Percentiles rank a stretch among this genome's conserved stretches.
These are phyloP conservation scores for Zygosaccharomyces gambellarensis DNA, from an alignment of 805 yeast genomes.

Conservation along the genomic window DNA sequence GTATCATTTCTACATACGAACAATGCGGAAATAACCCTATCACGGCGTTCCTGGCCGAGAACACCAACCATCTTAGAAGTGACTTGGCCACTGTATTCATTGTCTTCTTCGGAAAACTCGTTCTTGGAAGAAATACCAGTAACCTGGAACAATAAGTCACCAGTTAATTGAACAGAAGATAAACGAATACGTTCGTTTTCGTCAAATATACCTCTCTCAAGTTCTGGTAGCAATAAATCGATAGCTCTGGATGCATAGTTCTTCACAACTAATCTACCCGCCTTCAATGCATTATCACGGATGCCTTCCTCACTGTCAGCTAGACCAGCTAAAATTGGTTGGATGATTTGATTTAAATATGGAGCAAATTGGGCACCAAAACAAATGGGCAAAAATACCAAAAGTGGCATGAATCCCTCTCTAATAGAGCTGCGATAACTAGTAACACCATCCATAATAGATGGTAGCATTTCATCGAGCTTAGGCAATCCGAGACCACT, in stretches of 20 bases:
- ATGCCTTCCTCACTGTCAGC: slow-evolving; percentile 87
- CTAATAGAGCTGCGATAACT: slow-evolving; percentile 67
- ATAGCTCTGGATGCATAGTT: slow-evolving; percentile 91
- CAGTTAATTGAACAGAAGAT: slow-evolving; percentile 91
- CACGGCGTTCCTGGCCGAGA: slow-evolving; percentile 85
- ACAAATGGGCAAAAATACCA: slow-evolving; percentile 87
- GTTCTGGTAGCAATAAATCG: slow-evolving; percentile 87
- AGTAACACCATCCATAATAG: slow-evolving; percentile 65
- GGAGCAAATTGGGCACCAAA: slow-evolving; percentile 91
- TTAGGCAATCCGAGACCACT: slow-evolving; percentile 86
- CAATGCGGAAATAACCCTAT: slow-evolving; percentile 75
- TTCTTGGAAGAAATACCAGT: slow-evolving; percentile 81
- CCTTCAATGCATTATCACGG: slow-evolving; percentile 82
- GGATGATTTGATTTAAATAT: slow-evolving; percentile 76
- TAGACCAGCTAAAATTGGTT: slow-evolving; percentile 86
- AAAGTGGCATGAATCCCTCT: slow-evolving; percentile 87
- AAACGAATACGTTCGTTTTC: slow-evolving; percentile 79
- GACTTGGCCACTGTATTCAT: slow-evolving; percentile 46
- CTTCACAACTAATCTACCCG: slow-evolving; percentile 86
- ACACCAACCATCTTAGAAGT: slow-evolving; percentile 64
- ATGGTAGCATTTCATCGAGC: slow-evolving; percentile 84
- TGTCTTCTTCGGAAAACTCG: slow-evolving; percentile 50
- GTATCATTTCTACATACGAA: slow-evolving; percentile 93
- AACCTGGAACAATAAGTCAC: slow-evolving; percentile 89
- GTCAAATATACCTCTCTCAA: slow-evolving; percentile 85